phyloP scores from a whole-genome alignment of 2,329 filamentous ascomycete genomes.

The Alternaria triticimaculans region DNA sequence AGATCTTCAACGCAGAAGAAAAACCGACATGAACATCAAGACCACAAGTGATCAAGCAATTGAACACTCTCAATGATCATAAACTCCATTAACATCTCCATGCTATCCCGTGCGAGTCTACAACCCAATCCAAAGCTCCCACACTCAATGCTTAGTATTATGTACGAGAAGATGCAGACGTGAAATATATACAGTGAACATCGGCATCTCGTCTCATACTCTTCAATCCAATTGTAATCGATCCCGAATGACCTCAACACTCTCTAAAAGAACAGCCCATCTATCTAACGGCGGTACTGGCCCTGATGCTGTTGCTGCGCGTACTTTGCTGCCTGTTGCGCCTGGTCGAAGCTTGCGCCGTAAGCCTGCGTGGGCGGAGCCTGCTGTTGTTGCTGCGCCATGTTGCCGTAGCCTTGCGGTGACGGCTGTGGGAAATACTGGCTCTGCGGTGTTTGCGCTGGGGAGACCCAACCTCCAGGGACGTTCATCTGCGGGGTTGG shows the following conservation, averaged over 20 bases:
- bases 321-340: conserved; percentile 7
- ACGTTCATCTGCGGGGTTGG: conserved; percentile 35
- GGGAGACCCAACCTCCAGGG: conserved; percentile 38
- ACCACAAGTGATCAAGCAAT: background rate
- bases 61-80: background rate
- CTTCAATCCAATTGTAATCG: background rate
- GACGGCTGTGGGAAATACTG: conserved; percentile 26
- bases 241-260: background rate
- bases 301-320: conserved; percentile 11
- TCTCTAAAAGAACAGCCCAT: background rate
- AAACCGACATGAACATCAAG: too few species aligned
- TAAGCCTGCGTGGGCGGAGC: conserved; percentile 10
- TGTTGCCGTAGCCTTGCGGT: conserved; percentile 38
- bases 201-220: conserved; percentile 2
- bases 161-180: conserved; percentile 7
- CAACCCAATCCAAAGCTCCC: conserved; percentile 3
- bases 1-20: too few species aligned
- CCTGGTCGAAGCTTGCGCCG: conserved; percentile 14
- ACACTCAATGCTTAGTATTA: background rate
- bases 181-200: conserved; percentile 9
- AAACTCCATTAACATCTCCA: background rate
- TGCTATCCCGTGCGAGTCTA: background rate
- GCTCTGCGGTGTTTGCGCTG: conserved; percentile 16
- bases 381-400: conserved; percentile 10
- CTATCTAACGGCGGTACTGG: conserved; percentile 7